Evolutionary conservation across 2,329 filamentous ascomycete species (phyloP), one percentile per base, ranked within the genome.

Genomic region (Diaporthe sp.): DNA sequence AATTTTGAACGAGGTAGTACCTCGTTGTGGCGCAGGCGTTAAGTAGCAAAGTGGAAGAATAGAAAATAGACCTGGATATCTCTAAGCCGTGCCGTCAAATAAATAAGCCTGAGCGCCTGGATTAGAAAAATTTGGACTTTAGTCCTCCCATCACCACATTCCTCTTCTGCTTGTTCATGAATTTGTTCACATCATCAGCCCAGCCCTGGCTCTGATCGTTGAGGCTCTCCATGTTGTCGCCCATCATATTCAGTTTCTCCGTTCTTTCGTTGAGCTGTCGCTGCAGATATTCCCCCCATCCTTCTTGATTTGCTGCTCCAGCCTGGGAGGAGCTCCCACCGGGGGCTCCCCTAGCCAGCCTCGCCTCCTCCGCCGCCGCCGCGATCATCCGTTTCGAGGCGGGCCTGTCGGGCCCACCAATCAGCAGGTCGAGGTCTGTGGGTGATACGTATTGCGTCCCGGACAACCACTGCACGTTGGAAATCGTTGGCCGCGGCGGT

Each of bases 391-490:
- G 92, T 84, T 97, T 97, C 76, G 94, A 97, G 1, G 95, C 93
- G 4, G 96, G 97, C 3, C 97, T 91, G 80, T 97, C 94, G 2
- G 95, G 93, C 0, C 96, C 96, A 69, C 96, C 95, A 76, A 99
- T 97, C 2, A 99, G 87, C 2, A 98, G 85, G 81, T 98, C 97
- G 81, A 99, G 92, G 80, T 99, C 97, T 2, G 92, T 89, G 0
- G 95, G 93, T 1, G 95, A 95, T 61, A 99, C 90, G 79, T 97
- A 94, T 83, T 98, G 96, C 1, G 96, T 98, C 5, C 97, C 97
- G 0, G 95, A 94, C 71, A 99, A 95, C 97, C 97, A 99, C 84
- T 98, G 95, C 51, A 99, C 85, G 80, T 97, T 98, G 28, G 94
- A 97, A 76, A 99, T 99, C 0, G 95, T 98, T 1, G 97, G 97